Percentiles rank a stretch among this genome's conserved stretches.
Conservation (phyloP, 2,329 filamentous ascomycete genomes). For the Leptographium procerum region DNA sequence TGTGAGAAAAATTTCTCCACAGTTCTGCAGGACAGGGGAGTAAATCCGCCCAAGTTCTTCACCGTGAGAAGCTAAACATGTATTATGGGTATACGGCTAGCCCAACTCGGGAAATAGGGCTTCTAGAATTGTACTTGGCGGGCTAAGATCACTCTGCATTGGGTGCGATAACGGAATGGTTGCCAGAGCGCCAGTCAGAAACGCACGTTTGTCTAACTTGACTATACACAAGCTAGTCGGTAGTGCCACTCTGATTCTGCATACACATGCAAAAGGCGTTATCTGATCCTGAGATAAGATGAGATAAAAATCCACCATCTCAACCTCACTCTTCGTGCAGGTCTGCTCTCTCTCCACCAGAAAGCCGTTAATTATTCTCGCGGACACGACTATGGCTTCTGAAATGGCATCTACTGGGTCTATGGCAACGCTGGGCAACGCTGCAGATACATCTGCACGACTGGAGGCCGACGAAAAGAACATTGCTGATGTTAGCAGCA, state of each 20-base stretch:
- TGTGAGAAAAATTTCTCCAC: neutral
- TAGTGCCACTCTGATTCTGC: neutral
- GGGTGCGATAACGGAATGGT: too few species aligned
- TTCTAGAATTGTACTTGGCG: too few species aligned
- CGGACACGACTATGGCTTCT: too few species aligned
- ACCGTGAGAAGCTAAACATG: neutral
- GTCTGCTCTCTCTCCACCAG: too few species aligned
- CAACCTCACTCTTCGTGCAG: too few species aligned
- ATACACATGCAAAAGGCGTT: too few species aligned
- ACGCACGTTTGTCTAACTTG: neutral
- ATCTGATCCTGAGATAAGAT: slow-evolving; percentile 1
- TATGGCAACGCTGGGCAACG: neutral
- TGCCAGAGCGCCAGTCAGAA: too few species aligned
- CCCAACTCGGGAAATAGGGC: neutral
- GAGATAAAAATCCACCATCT: too few species aligned
- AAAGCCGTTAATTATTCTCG: too few species aligned
- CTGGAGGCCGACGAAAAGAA: neutral
- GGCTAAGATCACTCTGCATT: too few species aligned
- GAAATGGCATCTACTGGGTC: neutral
- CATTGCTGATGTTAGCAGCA: neutral
- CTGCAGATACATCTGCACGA: neutral
- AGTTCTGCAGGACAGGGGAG: neutral
- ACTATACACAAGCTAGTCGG: too few species aligned
- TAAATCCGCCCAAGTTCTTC: neutral
- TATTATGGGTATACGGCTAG: neutral